phyloP scores from a whole-genome alignment of 768 basidiomycete genomes.

The Hygrocybe coccinea region DNA sequence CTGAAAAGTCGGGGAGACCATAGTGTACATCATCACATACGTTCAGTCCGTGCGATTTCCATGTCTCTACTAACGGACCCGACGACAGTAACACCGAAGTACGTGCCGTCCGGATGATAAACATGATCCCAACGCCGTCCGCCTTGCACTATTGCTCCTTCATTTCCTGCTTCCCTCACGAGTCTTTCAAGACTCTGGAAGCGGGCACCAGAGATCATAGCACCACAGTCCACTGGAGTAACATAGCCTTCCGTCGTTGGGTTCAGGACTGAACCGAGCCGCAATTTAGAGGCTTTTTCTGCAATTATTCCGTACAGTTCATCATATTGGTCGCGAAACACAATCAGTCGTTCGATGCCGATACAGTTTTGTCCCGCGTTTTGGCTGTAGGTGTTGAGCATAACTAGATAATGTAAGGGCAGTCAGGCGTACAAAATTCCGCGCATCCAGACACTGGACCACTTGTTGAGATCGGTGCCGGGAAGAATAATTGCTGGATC shows the following conservation, averaged over 20 bases:
- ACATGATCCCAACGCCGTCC: slow-evolving; percentile 63
- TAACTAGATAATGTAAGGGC: background rate
- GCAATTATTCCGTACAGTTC: slow-evolving; percentile 62
- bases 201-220: slow-evolving; percentile 75
- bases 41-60: slow-evolving; percentile 75
- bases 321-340: slow-evolving; percentile 74
- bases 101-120: slow-evolving; percentile 67
- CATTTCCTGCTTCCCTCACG: slow-evolving; percentile 61
- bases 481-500: slow-evolving; percentile 90
- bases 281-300: slow-evolving; percentile 62
- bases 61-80: slow-evolving; percentile 67
- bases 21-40: slow-evolving; percentile 42
- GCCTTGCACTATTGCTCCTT: slow-evolving; percentile 62
- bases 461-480: slow-evolving; percentile 74
- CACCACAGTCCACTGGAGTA: slow-evolving; percentile 75
- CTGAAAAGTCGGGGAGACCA: background rate
- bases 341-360: slow-evolving; percentile 89
- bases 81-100: slow-evolving; percentile 84
- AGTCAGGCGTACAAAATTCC: slow-evolving; percentile 73
- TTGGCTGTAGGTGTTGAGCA: slow-evolving; percentile 49
- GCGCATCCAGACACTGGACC: slow-evolving; percentile 80
- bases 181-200: slow-evolving; percentile 66
- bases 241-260: slow-evolving; percentile 64
- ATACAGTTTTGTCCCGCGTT: slow-evolving; percentile 96
- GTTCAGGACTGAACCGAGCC: slow-evolving; percentile 72